Evolutionary conservation across 192 early-diverging fungal species (phyloP), one percentile per base, ranked within the genome.

Genomic region (Coemansia reversa): DNA sequence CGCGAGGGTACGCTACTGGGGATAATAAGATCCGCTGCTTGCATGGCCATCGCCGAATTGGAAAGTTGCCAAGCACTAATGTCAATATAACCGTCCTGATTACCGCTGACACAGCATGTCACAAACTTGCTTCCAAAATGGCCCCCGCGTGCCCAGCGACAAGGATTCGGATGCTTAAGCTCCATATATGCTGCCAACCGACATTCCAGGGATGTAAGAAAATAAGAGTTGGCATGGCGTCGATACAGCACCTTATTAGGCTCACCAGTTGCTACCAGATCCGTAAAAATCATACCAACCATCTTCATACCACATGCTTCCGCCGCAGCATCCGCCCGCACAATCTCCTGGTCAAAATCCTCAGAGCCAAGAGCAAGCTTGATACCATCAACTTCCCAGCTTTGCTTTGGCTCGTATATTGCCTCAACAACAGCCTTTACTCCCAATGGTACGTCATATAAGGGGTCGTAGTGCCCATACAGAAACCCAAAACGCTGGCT

Each of bases 201-300:
- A 63, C 87, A 89, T 73, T 98, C 97, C 49, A 93, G 88, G 1
- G 93, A 94, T 0, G 93, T 91, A 65, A 99, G 71, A 64, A 99
- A 97, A 73, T 92, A 96, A 16, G 95, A 95, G 55, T 94, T 87
- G 22, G 84, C 88, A 74, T 98, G 95, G 23, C 96, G 88, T 55
- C 96, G 95, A 65, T 86, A 90, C 0, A 95, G 58, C 2, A 97
- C 95, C 14, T 84, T 95, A 14, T 92, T 90, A 25, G 86, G 77
- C 4, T 90, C 91, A 0, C 83, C 80, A 0, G 91, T 88, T 58
- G 94, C 87, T 69, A 96, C 95, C 33, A 99, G 79, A 67, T 99
- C 97, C 0, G 96, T 95, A 70, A 92, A 98, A 9, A 98, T 88
- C 88, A 94, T 92, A 19, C 97, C 97, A 14, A 98, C 86, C 30